phyloP scores from a whole-genome alignment of 495 filamentous ascomycete genomes.

The Aspergillus campestris region DNA sequence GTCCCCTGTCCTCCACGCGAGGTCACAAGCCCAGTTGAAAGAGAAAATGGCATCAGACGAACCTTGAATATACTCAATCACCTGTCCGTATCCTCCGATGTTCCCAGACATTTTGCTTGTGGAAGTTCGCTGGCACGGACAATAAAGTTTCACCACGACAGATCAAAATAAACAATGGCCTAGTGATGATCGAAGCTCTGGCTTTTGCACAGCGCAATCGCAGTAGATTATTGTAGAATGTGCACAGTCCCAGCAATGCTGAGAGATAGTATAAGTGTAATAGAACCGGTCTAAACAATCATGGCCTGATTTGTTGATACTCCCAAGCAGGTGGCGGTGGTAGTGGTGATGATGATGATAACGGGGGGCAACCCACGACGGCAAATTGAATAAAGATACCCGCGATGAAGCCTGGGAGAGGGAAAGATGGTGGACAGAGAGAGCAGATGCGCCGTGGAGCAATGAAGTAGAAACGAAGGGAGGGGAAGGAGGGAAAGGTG shows the following conservation, averaged over 20 bases:
- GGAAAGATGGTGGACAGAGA: not conserved
- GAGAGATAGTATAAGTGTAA: slow-evolving; percentile 5
- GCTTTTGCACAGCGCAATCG: too few species aligned
- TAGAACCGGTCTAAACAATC: slow-evolving; percentile 10
- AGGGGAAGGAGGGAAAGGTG: slow-evolving; percentile 2
- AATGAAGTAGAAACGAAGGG: not conserved
- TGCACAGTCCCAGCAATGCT: not conserved
- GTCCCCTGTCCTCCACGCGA: too few species aligned
- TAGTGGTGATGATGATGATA: not conserved
- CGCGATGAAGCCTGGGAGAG: not conserved
- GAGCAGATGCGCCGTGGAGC: not conserved
- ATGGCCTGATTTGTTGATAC: slow-evolving; percentile 11
- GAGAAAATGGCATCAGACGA: slow-evolving; percentile 8
- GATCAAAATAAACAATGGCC: not conserved
- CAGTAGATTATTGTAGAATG: not conserved
- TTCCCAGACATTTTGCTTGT: slow-evolving; percentile 28
- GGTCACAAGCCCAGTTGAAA: not conserved
- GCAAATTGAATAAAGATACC: slow-evolving; percentile 11
- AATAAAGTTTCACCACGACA: slow-evolving; percentile 2
- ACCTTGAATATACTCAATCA: slow-evolving; percentile 77
- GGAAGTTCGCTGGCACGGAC: slow-evolving; percentile 5
- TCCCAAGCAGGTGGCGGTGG: slow-evolving; percentile 3
- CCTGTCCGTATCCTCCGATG: slow-evolving; percentile 53
- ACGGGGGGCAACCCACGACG: not conserved
- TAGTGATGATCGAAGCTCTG: too few species aligned